Base-by-base conservation (phyloP, 495 filamentous ascomycete genomes). In the Annulohypoxylon nitens region DNA sequence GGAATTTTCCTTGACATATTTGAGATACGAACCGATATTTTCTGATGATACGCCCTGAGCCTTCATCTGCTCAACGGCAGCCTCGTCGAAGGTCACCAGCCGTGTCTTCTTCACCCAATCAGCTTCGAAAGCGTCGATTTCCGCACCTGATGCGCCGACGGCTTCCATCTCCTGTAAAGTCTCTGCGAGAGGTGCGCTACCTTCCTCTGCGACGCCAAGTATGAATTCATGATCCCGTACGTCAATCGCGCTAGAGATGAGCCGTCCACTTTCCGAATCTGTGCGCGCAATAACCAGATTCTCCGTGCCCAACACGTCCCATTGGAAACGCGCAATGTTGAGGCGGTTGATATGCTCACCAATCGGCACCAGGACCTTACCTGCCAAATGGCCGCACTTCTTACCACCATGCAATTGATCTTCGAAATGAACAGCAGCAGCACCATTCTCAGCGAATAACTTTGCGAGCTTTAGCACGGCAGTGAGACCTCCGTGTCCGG, bases 341-440 rank as follows among this genome's bases (percentile, higher is more conserved):
- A 99, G 89, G 14, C 96, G 89, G 82, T 98, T 98, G 83, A 98
- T 97, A 81, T 99, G 96, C 75, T 99, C 96, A 71, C 93, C 91
- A 43, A 96, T 89, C 0, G 96, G 97, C 0, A 99, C 96, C 11
- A 99, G 84, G 1, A 99, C 96, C 81, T 99, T 99, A 69, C 96
- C 96, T 1, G 96, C 95, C 66, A 99, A 86, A 84, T 99, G 96
- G 16, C 96, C 96, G 78, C 96, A 99, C 82, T 98, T 99, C 87
- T 99, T 99, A 43, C 96, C 96, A 25, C 96, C 96, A 78, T 99
- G 96, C 60, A 98, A 86, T 77, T 99, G 97, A 76, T 99, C 96
- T 80, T 99, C 96, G 75, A 99, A 97, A 79, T 99, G 96, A 1
- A 99, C 97, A 8, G 92, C 96, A 2, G 96, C 96, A 0, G 97